Evolutionary conservation across 768 basidiomycete species (phyloP).

Genomic region (Boletus vinaceobasis): DNA sequence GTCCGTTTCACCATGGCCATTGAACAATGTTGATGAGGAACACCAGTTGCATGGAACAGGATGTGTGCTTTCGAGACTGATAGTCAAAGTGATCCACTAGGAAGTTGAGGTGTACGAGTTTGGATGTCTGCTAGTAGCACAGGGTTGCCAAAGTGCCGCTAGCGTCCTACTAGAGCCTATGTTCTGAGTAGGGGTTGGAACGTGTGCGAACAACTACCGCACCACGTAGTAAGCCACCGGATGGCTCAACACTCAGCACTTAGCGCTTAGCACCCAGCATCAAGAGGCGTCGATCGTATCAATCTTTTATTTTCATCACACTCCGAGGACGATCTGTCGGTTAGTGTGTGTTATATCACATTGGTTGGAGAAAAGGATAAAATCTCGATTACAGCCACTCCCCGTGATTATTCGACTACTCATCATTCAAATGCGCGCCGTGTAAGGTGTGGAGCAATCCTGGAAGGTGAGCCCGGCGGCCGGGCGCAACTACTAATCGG

Average conservation of each 20-base stretch:
- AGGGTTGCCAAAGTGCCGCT: neutral
- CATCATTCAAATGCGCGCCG: conserved; percentile 4
- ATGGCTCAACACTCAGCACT: too few relatives aligned
- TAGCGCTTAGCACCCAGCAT: too few relatives aligned
- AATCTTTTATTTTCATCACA: neutral
- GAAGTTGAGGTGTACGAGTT: neutral
- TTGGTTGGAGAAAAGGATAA: neutral
- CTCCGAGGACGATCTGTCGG: conserved; percentile 11
- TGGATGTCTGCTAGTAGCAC: neutral
- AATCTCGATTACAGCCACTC: neutral
- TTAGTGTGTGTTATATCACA: conserved; percentile 2
- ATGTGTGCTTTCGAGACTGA: neutral
- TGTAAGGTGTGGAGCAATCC: neutral
- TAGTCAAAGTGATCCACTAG: neutral
- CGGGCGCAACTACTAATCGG: neutral
- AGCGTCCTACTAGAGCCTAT: too few relatives aligned
- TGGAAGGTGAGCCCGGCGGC: neutral
- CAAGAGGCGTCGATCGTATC: neutral
- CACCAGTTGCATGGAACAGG: neutral
- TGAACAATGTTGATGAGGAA: neutral
- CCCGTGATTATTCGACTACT: conserved; percentile 4
- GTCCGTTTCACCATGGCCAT: neutral
- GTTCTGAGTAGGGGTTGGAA: neutral
- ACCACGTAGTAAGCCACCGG: neutral
- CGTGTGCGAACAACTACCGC: neutral